Percentiles rank a stretch among this genome's conserved stretches.
phyloP scores from a whole-genome alignment of 1,284 basidiomycete genomes.

The Thelephora terrestris region DNA sequence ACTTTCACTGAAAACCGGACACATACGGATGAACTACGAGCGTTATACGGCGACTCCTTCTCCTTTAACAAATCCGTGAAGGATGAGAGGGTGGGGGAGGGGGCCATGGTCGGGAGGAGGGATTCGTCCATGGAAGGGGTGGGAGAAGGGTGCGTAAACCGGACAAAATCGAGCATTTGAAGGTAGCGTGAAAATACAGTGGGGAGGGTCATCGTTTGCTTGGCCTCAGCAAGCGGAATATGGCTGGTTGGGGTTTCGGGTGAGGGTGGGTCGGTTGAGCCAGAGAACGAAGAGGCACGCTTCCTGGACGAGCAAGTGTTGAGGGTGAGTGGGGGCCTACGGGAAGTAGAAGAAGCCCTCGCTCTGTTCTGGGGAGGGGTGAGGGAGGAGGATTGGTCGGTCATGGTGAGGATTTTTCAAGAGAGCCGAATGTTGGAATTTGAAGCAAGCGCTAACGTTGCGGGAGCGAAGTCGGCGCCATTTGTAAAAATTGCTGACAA shows the following conservation, averaged over 20 bases:
- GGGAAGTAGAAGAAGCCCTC: conserved; percentile 52
- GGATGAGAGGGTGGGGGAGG: conserved; percentile 40
- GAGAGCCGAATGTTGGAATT: too few species aligned
- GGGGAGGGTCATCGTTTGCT: conserved; percentile 36
- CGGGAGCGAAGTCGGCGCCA: too few species aligned
- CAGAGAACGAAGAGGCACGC: conserved; percentile 30
- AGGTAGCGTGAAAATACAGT: conserved; percentile 40
- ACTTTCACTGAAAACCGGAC: conserved; percentile 33
- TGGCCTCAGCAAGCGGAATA: conserved; percentile 11
- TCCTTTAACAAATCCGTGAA: conserved; percentile 39
- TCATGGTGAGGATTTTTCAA: too few species aligned
- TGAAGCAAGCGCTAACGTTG: too few species aligned
- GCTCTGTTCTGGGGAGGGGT: conserved; percentile 31
- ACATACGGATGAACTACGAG: conserved; percentile 29
- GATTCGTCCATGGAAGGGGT: conserved; percentile 41
- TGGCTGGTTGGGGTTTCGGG: conserved; percentile 15
- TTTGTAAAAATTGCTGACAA: too few species aligned
- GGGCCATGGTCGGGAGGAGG: conserved; percentile 56
- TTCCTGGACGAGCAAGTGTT: conserved; percentile 42
- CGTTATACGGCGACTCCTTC: conserved; percentile 22
- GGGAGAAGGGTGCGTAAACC: conserved; percentile 15
- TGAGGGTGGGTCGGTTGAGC: conserved; percentile 22
- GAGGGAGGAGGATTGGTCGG: conserved; percentile 9
- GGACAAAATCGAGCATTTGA: conserved; percentile 36
- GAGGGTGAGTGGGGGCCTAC: conserved; percentile 43